phyloP scores from a whole-genome alignment of 768 basidiomycete species.

The Pleurotus pulmonarius region DNA sequence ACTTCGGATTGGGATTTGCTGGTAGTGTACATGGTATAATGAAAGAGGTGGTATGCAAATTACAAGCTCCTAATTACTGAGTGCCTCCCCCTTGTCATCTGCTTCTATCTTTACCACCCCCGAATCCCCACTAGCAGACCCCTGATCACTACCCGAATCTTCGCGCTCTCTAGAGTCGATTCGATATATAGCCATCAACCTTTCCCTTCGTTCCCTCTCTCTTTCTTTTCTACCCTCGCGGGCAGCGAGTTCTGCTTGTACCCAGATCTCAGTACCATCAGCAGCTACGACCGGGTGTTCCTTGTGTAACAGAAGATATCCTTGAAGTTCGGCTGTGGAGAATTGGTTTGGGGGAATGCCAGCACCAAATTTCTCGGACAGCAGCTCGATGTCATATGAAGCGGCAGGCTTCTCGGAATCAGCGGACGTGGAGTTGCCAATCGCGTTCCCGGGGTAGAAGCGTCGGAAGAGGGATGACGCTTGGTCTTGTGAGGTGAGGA shows the following conservation, averaged over 20 bases:
- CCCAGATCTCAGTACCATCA: constrained; percentile 35
- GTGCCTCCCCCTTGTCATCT: too few species aligned
- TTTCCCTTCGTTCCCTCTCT: constrained; percentile 27
- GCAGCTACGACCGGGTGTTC: constrained; percentile 33
- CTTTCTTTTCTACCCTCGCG: constrained; percentile 24
- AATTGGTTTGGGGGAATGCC: constrained; percentile 44
- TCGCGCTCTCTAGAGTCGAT: too few species aligned
- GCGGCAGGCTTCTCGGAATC: not conserved
- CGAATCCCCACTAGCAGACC: too few species aligned
- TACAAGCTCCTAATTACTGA: too few species aligned
- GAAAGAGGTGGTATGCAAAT: too few species aligned
- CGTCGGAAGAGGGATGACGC: constrained; percentile 43
- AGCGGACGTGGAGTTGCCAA: constrained; percentile 6
- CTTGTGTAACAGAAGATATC: constrained; percentile 48
- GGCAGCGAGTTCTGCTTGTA: constrained; percentile 28
- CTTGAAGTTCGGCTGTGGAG: constrained; percentile 60
- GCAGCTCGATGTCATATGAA: constrained; percentile 14
- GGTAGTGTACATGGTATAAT: too few species aligned
- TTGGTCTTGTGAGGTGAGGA: constrained; percentile 42
- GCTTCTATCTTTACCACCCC: too few species aligned
- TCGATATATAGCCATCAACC: not conserved
- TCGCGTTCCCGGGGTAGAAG: constrained; percentile 31
- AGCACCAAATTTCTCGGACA: constrained; percentile 39
- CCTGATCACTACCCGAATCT: too few species aligned
- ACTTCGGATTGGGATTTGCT: too few species aligned